These are phyloP conservation scores for Chlorella variabilis DNA, from an alignment of 163 green algal species.

Conservation along the genomic window DNA sequence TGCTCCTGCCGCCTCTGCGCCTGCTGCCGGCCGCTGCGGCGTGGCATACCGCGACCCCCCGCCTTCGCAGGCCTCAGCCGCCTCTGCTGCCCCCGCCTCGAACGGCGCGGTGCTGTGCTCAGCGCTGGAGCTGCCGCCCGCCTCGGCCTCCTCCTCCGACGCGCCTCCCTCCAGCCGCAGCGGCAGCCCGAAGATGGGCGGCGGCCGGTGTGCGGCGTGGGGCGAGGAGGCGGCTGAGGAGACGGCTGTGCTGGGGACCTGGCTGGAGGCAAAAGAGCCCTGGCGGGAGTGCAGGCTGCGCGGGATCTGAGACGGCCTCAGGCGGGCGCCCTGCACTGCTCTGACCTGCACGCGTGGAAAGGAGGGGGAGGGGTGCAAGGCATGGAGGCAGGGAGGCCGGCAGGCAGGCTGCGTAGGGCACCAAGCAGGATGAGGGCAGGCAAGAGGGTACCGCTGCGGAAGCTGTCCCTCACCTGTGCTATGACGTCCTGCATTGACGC, in stretches of 20 bases:
- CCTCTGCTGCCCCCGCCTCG: background rate
- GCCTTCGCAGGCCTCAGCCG: too few species aligned
- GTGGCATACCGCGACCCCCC: too few species aligned
- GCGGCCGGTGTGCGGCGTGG: background rate
- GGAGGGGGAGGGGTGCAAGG: background rate
- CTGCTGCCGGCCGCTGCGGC: background rate
- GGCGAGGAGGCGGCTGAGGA: conserved; percentile 4
- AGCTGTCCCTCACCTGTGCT: background rate
- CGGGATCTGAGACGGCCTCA: conserved; percentile 33
- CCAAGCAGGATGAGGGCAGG: too few species aligned
- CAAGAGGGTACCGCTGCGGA: background rate
- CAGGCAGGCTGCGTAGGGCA: too few species aligned
- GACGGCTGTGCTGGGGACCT: conserved; percentile 10
- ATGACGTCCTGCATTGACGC: conserved; percentile 27
- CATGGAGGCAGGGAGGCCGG: background rate
- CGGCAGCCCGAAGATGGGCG: background rate
- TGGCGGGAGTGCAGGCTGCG: conserved; percentile 6
- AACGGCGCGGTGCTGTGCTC: background rate
- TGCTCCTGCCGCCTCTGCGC: background rate
- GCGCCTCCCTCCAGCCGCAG: background rate
- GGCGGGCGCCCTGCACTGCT: conserved; percentile 19
- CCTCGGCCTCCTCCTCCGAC: background rate
- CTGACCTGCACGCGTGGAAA: background rate
- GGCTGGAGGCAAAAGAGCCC: background rate
- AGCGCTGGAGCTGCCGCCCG: background rate